phyloP scores from a whole-genome alignment of 768 basidiomycete genomes.

The Macrocybe gigantea region DNA sequence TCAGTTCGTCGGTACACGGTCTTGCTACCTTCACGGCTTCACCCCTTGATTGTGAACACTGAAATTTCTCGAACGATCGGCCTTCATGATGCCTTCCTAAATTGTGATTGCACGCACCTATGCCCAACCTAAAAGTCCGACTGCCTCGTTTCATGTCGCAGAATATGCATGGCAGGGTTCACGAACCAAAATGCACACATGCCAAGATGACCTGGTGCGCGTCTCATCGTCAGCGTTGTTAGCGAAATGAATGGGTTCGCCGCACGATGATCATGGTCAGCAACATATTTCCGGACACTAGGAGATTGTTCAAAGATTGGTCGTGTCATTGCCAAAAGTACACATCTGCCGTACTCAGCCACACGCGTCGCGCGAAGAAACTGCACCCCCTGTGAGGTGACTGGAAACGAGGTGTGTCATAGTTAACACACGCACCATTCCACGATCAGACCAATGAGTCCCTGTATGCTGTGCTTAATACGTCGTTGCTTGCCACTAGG shows the following conservation, averaged over 20 bases:
- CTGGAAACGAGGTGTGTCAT: neutral
- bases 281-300: constrained; percentile 39
- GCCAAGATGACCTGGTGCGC: constrained; percentile 29
- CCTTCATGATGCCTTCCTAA: neutral
- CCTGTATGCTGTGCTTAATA: constrained; percentile 18
- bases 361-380: constrained; percentile 48
- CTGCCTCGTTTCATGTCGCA: neutral
- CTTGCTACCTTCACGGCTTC: constrained; percentile 2
- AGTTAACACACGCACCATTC: constrained; percentile 30
- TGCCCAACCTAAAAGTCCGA: constrained; percentile 26
- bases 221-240: neutral
- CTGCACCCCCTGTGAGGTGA: constrained; percentile 17
- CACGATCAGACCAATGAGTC: constrained; percentile 43
- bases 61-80: constrained; percentile 2
- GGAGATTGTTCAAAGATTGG: neutral
- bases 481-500: neutral
- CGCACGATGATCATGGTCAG: constrained; percentile 39
- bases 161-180: neutral
- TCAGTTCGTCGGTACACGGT: neutral
- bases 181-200: constrained; percentile 37
- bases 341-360: constrained; percentile 31
- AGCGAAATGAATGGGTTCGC: neutral
- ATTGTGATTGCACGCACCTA: constrained; percentile 22
- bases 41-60: constrained; percentile 47
- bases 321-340: no score